These are phyloP conservation scores for Salvia miltiorrhiza DNA, from an alignment of 257 asterid species.

Conservation along the genomic window DNA sequence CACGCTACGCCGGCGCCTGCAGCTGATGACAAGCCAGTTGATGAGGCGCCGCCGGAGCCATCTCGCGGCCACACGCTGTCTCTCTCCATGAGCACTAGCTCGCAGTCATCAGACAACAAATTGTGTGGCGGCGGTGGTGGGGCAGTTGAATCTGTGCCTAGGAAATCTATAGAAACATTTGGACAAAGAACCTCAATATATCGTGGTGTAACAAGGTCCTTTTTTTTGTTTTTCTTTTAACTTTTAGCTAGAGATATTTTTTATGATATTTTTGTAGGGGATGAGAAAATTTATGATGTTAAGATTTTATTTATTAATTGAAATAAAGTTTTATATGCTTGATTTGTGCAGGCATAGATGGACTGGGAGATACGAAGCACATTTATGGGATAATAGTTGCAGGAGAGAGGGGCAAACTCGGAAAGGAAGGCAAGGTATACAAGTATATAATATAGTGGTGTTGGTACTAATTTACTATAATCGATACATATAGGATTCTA, in stretches of 20 bases:
- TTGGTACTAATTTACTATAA: too few relatives aligned
- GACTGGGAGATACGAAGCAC: slow-evolving; percentile 92
- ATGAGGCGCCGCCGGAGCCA: slow-evolving; percentile 4
- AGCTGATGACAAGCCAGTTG: neutral
- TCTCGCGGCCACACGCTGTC: slow-evolving; percentile 41
- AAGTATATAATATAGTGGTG: too few relatives aligned
- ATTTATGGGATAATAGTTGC: slow-evolving; percentile 88
- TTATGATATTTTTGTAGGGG: neutral
- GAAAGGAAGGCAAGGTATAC: slow-evolving; percentile 84
- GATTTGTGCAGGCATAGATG: slow-evolving; percentile 56
- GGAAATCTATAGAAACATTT: slow-evolving; percentile 62
- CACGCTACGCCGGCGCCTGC: slow-evolving; percentile 23
- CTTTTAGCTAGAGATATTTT: too few relatives aligned
- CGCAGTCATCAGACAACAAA: slow-evolving; percentile 37
- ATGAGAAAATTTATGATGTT: neutral
- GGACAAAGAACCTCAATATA: slow-evolving; percentile 85
- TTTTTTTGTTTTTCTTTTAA: neutral
- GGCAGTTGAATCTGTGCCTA: slow-evolving; percentile 44
- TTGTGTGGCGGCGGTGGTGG: neutral
- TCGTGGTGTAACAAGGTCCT: slow-evolving; percentile 67
- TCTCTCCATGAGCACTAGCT: slow-evolving; percentile 67
- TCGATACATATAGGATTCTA: too few relatives aligned
- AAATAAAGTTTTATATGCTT: neutral
- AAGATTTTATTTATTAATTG: neutral
- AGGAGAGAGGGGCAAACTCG: slow-evolving; percentile 90